Evolutionary conservation across 179 eudicot genomes (phyloP).

Genomic region (Nepenthes alata): DNA sequence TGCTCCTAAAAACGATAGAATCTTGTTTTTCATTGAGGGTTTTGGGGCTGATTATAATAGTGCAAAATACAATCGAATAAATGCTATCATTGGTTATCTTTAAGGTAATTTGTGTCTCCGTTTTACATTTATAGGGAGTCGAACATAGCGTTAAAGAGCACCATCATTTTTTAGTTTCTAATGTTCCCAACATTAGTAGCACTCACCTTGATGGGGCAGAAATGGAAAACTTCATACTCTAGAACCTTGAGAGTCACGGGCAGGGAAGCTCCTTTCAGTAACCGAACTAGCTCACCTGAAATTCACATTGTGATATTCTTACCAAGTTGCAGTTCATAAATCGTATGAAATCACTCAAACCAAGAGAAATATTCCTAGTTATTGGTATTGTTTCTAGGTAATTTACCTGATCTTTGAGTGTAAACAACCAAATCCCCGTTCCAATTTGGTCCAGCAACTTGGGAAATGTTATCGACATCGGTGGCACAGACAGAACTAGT

Average conservation of each 20-base stretch:
- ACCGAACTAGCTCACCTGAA: constrained; percentile 47
- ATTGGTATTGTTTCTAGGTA: neutral
- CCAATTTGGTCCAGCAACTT: constrained; percentile 59
- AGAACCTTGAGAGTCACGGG: constrained; percentile 78
- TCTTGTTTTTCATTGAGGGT: too few relatives aligned
- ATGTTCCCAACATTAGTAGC: neutral
- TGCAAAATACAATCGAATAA: too few relatives aligned
- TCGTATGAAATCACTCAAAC: neutral
- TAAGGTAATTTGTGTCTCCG: neutral
- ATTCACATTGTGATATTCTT: neutral
- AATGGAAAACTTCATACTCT: constrained; percentile 77
- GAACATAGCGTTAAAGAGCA: neutral
- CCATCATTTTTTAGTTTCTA: too few relatives aligned
- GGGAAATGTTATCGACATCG: constrained; percentile 51
- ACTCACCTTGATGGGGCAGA: constrained; percentile 69
- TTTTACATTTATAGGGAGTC: neutral
- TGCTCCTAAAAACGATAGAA: too few relatives aligned
- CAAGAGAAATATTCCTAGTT: neutral
- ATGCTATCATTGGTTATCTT: too few relatives aligned
- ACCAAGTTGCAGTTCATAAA: neutral
- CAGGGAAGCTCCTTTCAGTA: constrained; percentile 54
- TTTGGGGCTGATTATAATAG: too few relatives aligned
- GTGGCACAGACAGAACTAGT: constrained; percentile 41
- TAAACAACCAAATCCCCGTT: constrained; percentile 55
- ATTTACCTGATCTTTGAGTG: constrained; percentile 48